Evolutionary conservation across 164 flowering plant species (phyloP).

Genomic region (Piper betle): DNA sequence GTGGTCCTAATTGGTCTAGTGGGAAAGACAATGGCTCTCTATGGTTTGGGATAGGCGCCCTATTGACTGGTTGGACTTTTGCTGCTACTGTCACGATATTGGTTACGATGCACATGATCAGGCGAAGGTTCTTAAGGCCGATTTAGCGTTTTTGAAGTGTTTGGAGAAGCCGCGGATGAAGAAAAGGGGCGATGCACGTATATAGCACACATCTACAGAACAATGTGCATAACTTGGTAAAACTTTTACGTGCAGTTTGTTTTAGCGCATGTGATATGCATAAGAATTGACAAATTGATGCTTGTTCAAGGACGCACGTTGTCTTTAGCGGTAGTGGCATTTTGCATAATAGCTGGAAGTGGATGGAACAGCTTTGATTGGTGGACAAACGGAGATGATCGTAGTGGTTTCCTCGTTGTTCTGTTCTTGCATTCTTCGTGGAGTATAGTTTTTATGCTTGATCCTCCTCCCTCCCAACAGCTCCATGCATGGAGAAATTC

Average conservation of each 20-base stretch:
- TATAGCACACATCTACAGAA: conserved; percentile 51
- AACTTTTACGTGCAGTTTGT: not conserved
- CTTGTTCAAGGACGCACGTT: not conserved
- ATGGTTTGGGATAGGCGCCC: conserved; percentile 84
- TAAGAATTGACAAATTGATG: not conserved
- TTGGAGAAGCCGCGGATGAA: conserved; percentile 60
- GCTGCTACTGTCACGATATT: conserved; percentile 94
- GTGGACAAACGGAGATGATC: too few species aligned
- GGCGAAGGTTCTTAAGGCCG: conserved; percentile 78
- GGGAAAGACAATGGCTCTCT: conserved; percentile 72
- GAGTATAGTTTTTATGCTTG: too few species aligned
- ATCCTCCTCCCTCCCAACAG: too few species aligned
- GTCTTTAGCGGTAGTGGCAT: not conserved
- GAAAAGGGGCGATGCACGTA: conserved; percentile 43
- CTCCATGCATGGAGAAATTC: not conserved
- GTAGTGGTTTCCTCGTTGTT: too few species aligned
- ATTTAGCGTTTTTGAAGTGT: conserved; percentile 85
- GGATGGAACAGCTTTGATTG: too few species aligned
- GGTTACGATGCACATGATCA: conserved; percentile 86
- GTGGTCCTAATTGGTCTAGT: conserved; percentile 99
- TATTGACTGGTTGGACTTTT: conserved; percentile 84
- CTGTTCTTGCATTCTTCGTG: too few species aligned
- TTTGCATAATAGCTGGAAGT: not conserved
- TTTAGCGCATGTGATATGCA: not conserved
- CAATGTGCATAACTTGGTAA: conserved; percentile 81